Evolutionary conservation across 768 basidiomycete species (phyloP).

Genomic region (Pleurotus cornucopiae): DNA sequence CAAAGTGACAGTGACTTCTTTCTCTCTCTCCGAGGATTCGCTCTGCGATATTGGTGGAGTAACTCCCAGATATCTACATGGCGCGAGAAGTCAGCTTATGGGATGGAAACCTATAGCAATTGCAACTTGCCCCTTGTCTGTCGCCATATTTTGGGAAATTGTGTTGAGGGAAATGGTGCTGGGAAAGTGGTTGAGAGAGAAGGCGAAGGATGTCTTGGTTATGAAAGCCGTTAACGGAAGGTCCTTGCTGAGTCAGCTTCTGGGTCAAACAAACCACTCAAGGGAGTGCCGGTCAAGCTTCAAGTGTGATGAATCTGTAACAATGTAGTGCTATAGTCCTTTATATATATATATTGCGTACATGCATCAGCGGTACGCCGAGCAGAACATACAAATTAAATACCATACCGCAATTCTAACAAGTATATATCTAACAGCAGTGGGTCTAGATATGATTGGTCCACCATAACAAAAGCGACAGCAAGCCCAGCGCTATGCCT

Average conservation of each 20-base stretch:
- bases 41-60: constrained; percentile 79
- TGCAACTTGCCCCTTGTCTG: constrained; percentile 34
- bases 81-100: background rate
- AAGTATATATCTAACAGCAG: too few relatives aligned
- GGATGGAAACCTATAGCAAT: background rate
- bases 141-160: constrained; percentile 26
- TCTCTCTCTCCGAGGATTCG: constrained; percentile 75
- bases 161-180: background rate
- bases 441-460: too few relatives aligned
- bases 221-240: background rate
- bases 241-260: background rate
- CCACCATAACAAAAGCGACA: background rate
- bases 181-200: constrained; percentile 5
- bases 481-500: background rate
- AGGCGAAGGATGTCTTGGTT: background rate
- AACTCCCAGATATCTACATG: constrained; percentile 68
- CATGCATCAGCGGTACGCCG: background rate
- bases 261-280: background rate
- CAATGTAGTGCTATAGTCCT: too few relatives aligned
- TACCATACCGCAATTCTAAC: too few relatives aligned
- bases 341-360: too few relatives aligned
- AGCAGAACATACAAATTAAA: background rate
- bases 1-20: constrained; percentile 76
- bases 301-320: too few relatives aligned
- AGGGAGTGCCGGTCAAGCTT: too few relatives aligned